These are phyloP conservation scores for Backusella parvicylindrica DNA, from an alignment of 192 early-diverging fungal species.

Conservation along the genomic window DNA sequence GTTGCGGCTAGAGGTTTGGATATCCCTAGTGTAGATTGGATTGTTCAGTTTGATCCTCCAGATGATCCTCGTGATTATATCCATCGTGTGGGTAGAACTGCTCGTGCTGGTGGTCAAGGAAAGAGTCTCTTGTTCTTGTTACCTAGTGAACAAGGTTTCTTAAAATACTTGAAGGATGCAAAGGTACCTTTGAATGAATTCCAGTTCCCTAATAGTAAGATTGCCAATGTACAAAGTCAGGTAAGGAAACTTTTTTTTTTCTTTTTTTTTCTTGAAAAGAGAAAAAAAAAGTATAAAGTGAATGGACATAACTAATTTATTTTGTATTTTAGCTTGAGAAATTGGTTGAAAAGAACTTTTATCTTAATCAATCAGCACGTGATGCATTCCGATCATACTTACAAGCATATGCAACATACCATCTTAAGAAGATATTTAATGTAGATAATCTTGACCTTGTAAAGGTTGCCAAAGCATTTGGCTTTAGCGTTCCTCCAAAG, in stretches of 20 bases:
- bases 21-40: conserved; percentile 98
- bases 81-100: conserved; percentile 94
- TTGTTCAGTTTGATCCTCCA: conserved; percentile 98
- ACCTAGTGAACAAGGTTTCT: conserved; percentile 91
- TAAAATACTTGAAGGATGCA: conserved; percentile 96
- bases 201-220: conserved; percentile 92
- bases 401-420: conserved; percentile 92
- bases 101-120: conserved; percentile 85
- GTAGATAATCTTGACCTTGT: conserved; percentile 87
- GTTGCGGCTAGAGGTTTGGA: conserved; percentile 97
- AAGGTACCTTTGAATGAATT: conserved; percentile 99
- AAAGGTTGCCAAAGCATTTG: conserved; percentile 92
- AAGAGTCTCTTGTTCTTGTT: conserved; percentile 94
- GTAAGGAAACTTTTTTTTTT: too few species aligned
- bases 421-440: conserved; percentile 95
- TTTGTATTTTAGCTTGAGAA: conserved; percentile 74
- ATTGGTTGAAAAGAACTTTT: conserved; percentile 97
- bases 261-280: too few species aligned
- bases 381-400: conserved; percentile 97
- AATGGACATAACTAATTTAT: too few species aligned
- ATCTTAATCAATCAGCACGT: conserved; percentile 91
- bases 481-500: conserved; percentile 92
- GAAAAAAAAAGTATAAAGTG: too few species aligned
- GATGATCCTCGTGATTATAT: conserved; percentile 99
- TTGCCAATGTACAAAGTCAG: conserved; percentile 94